Evolutionary conservation across 192 early-diverging fungal species (phyloP).

Genomic region (Diversispora eburnea): DNA sequence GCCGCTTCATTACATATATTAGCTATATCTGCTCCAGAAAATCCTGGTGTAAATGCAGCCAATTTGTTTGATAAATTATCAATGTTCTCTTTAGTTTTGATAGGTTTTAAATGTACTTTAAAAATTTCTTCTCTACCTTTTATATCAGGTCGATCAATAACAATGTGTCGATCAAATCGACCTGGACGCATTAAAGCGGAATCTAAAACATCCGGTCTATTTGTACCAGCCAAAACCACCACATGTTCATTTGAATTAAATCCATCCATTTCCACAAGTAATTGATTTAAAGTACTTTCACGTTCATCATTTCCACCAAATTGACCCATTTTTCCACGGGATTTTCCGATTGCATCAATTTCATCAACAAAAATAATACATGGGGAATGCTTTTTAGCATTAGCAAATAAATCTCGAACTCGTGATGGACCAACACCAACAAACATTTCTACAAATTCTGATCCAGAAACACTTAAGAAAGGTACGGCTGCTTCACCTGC

Average conservation of each 20-base stretch:
- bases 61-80: slow-evolving; percentile 78
- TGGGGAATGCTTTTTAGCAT: slow-evolving; percentile 94
- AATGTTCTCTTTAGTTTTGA: slow-evolving; percentile 82
- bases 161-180: slow-evolving; percentile 97
- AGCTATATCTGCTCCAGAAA: slow-evolving; percentile 95
- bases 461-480: slow-evolving; percentile 97
- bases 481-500: slow-evolving; percentile 98
- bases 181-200: slow-evolving; percentile 94
- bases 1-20: slow-evolving; percentile 99
- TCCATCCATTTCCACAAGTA: slow-evolving; percentile 99
- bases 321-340: slow-evolving; percentile 82
- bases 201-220: slow-evolving; percentile 95
- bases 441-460: slow-evolving; percentile 99
- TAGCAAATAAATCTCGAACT: slow-evolving; percentile 95
- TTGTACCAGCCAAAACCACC: slow-evolving; percentile 96
- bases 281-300: slow-evolving; percentile 94
- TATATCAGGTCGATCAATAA: slow-evolving; percentile 95
- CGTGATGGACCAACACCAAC: slow-evolving; percentile 94
- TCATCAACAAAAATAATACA: slow-evolving; percentile 99
- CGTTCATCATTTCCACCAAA: slow-evolving; percentile 97
- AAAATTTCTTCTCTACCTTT: slow-evolving; percentile 94
- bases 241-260: slow-evolving; percentile 86
- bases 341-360: slow-evolving; percentile 99
- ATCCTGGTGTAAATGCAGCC: slow-evolving; percentile 95
- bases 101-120: slow-evolving; percentile 92